phyloP scores from a whole-genome alignment of 2,329 filamentous ascomycete species.

The Neospermospora avenae region DNA sequence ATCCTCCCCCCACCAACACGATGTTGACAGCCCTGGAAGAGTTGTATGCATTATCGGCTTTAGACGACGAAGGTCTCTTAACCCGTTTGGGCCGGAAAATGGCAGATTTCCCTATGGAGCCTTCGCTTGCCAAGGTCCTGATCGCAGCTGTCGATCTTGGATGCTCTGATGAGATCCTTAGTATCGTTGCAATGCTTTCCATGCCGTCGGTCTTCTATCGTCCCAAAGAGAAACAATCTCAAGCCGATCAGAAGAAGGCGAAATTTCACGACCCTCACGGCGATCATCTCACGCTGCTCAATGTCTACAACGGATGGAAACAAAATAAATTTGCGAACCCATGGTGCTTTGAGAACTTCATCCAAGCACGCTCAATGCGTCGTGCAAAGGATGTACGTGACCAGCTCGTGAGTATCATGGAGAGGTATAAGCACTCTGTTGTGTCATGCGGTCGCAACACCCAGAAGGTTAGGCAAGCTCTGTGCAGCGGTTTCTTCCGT shows the following conservation, averaged over 20 bases:
- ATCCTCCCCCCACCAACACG: slow-evolving; percentile 93
- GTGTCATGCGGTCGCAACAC: slow-evolving; percentile 86
- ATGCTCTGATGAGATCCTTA: slow-evolving; percentile 92
- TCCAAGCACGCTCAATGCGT: slow-evolving; percentile 85
- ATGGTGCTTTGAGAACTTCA: slow-evolving; percentile 98
- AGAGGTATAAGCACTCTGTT: slow-evolving; percentile 80
- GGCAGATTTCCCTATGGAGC: slow-evolving; percentile 98
- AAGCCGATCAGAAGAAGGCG: slow-evolving; percentile 95
- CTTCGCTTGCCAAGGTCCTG: slow-evolving; percentile 82
- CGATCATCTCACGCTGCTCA: slow-evolving; percentile 90
- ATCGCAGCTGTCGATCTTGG: slow-evolving; percentile 83
- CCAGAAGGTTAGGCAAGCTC: slow-evolving; percentile 78
- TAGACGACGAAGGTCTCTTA: slow-evolving; percentile 92
- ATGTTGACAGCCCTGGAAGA: slow-evolving; percentile 97
- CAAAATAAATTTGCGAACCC: slow-evolving; percentile 74
- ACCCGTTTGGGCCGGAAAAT: slow-evolving; percentile 93
- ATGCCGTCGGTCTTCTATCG: slow-evolving; percentile 87
- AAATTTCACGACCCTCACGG: slow-evolving; percentile 96
- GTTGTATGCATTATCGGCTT: slow-evolving; percentile 82
- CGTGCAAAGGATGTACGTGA: slow-evolving; percentile 89
- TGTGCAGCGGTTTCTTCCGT: slow-evolving; percentile 94
- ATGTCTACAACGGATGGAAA: slow-evolving; percentile 98
- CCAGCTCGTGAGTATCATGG: slow-evolving; percentile 91
- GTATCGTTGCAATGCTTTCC: slow-evolving; percentile 91
- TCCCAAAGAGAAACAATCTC: slow-evolving; percentile 93